Percentiles rank a stretch among this genome's conserved stretches.
Evolutionary conservation across 2,329 filamentous ascomycete species (phyloP).

Genomic region (Pseudogymnoascus sp.): DNA sequence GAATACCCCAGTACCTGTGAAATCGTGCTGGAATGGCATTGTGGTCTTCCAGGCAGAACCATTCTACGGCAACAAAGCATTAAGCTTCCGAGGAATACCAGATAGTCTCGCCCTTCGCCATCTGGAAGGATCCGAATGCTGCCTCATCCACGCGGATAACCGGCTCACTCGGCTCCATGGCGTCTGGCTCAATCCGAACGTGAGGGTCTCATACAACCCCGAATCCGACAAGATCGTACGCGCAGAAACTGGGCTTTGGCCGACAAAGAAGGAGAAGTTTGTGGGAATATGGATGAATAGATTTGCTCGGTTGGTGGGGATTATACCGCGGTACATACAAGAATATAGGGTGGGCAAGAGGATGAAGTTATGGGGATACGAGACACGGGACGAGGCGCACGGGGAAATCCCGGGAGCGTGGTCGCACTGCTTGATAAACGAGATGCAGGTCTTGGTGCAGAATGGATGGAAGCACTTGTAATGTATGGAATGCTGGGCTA

Average conservation of each 20-base stretch:
- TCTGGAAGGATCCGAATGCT: constrained; percentile 74
- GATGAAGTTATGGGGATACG: constrained; percentile 22
- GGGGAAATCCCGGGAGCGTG: constrained; percentile 38
- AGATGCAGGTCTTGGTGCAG: constrained; percentile 53
- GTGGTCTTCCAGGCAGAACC: constrained; percentile 47
- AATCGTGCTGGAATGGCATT: constrained; percentile 53
- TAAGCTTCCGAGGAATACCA: constrained; percentile 58
- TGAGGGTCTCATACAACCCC: constrained; percentile 59
- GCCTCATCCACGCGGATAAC: constrained; percentile 65
- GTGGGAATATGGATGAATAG: constrained; percentile 55
- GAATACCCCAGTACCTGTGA: constrained; percentile 44
- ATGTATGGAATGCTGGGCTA: not conserved
- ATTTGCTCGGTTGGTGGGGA: constrained; percentile 39
- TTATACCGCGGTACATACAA: constrained; percentile 26
- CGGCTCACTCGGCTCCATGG: constrained; percentile 33
- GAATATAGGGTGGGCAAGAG: constrained; percentile 19
- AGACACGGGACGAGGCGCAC: constrained; percentile 30
- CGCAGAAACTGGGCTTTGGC: constrained; percentile 24
- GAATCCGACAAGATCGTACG: constrained; percentile 47
- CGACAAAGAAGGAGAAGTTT: constrained; percentile 36
- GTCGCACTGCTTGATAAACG: constrained; percentile 49
- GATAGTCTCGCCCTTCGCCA: constrained; percentile 56
- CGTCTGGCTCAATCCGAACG: constrained; percentile 63
- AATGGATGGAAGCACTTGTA: constrained; percentile 50
- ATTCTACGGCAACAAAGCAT: constrained; percentile 36